phyloP scores from a whole-genome alignment of 2,329 filamentous ascomycete genomes.

The Fusarium praegraminearum region DNA sequence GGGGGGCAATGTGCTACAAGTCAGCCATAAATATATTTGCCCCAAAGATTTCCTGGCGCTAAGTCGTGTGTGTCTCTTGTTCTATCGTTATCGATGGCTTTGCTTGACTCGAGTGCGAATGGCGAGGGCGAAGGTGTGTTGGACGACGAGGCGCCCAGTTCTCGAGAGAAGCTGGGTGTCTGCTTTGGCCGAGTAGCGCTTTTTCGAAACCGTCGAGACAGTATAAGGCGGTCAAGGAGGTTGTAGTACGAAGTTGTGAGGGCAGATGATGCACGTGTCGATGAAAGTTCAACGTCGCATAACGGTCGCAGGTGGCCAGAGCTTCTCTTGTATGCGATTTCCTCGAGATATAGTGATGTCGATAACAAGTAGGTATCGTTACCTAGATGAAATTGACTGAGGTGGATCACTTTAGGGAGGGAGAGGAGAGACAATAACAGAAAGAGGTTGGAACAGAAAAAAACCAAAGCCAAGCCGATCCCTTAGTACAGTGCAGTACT shows the following conservation, averaged over 20 bases:
- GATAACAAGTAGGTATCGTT: not conserved
- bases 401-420: slow-evolving; percentile 1
- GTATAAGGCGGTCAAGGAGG: slow-evolving; percentile 10
- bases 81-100: slow-evolving; percentile 1
- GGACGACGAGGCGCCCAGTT: slow-evolving; percentile 31
- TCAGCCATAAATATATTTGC: slow-evolving; percentile 41
- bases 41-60: slow-evolving; percentile 1
- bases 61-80: not conserved
- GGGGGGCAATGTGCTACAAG: slow-evolving; percentile 15
- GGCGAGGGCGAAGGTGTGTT: not conserved
- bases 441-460: slow-evolving; percentile 3
- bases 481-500: not conserved
- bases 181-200: not conserved
- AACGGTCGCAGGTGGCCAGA: not conserved
- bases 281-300: slow-evolving; percentile 30
- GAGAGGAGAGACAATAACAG: not conserved
- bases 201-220: slow-evolving; percentile 11
- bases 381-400: not conserved
- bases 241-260: not conserved
- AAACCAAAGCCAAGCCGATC: slow-evolving; percentile 6
- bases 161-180: not conserved
- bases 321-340: not conserved
- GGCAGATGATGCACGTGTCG: slow-evolving; percentile 1
- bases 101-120: slow-evolving; percentile 14
- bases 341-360: slow-evolving; percentile 3